These are phyloP conservation scores for Abortiporus biennis DNA, from an alignment of 1,284 basidiomycete species.

Conservation along the genomic window DNA sequence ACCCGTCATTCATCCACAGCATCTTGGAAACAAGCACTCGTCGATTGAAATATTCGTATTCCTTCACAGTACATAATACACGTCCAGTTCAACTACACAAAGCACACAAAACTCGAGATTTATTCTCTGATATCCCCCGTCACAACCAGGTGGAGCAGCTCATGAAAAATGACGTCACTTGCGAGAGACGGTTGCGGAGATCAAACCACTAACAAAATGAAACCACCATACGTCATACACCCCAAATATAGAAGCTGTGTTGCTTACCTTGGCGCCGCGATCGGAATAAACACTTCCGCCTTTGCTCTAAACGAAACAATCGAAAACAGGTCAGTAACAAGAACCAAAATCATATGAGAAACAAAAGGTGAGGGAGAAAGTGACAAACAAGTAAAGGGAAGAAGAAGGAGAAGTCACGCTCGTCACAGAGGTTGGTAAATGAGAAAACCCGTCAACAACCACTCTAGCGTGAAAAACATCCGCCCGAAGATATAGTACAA, in stretches of 20 bases:
- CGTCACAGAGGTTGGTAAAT: not conserved
- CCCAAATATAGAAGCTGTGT: slow-evolving; percentile 8
- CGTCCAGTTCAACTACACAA: no score
- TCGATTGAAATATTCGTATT: no score
- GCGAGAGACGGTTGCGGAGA: slow-evolving; percentile 40
- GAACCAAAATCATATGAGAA: not conserved
- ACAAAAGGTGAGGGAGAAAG: slow-evolving; percentile 1
- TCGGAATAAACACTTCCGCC: slow-evolving; percentile 81
- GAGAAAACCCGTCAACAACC: no score
- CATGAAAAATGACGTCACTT: slow-evolving; percentile 21
- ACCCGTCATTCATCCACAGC: no score
- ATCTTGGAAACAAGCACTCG: no score
- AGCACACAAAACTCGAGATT: no score
- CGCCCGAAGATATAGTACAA: no score
- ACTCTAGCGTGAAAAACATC: no score
- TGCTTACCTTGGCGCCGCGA: slow-evolving; percentile 69
- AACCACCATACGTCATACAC: slow-evolving; percentile 4
- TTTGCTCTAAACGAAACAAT: slow-evolving; percentile 56
- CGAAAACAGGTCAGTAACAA: slow-evolving; percentile 9
- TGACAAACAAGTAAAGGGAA: not conserved
- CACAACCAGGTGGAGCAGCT: slow-evolving; percentile 14
- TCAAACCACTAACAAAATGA: slow-evolving; percentile 32
- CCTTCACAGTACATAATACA: no score
- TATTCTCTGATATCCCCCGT: no score
- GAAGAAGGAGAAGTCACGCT: not conserved